These are phyloP conservation scores for Cystofilobasidium macerans DNA, from an alignment of 768 basidiomycete species.

Conservation along the genomic window DNA sequence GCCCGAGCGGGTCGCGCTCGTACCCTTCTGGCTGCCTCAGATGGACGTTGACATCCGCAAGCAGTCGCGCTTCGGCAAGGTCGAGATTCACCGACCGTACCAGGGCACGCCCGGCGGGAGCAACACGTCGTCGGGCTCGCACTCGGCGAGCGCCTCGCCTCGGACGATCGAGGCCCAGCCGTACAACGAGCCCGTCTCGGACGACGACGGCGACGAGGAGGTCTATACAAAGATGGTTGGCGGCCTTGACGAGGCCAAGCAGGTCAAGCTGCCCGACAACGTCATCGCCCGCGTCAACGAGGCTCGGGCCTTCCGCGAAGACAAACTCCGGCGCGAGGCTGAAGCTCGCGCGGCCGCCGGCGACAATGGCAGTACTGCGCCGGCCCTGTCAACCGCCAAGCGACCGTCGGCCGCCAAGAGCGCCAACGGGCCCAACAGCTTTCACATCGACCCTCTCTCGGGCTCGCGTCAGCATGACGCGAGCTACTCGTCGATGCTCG, in stretches of 20 bases:
- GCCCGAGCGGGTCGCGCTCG: slow-evolving; percentile 82
- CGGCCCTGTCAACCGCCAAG: neutral
- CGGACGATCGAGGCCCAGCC: slow-evolving; percentile 22
- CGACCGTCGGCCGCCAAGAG: neutral
- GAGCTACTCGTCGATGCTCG: slow-evolving; percentile 51
- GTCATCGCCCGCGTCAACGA: slow-evolving; percentile 56
- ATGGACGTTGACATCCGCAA: slow-evolving; percentile 64
- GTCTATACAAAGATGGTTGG: slow-evolving; percentile 44
- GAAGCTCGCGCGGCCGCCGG: slow-evolving; percentile 8
- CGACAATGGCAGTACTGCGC: neutral
- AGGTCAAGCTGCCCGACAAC: slow-evolving; percentile 58
- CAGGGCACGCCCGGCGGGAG: slow-evolving; percentile 38
- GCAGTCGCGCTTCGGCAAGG: slow-evolving; percentile 52
- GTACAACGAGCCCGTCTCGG: slow-evolving; percentile 85
- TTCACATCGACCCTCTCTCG: slow-evolving; percentile 70
- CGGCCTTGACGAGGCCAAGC: slow-evolving; percentile 68
- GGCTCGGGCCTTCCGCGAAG: slow-evolving; percentile 76
- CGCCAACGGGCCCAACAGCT: neutral
- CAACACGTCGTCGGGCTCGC: slow-evolving; percentile 42
- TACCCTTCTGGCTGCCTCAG: slow-evolving; percentile 71
- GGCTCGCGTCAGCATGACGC: slow-evolving; percentile 74
- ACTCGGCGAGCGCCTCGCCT: slow-evolving; percentile 39
- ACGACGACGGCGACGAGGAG: slow-evolving; percentile 76
- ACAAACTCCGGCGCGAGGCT: slow-evolving; percentile 32
- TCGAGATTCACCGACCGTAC: slow-evolving; percentile 52